phyloP scores from a whole-genome alignment of 805 yeast genomes.

The Candida glaebosa region DNA sequence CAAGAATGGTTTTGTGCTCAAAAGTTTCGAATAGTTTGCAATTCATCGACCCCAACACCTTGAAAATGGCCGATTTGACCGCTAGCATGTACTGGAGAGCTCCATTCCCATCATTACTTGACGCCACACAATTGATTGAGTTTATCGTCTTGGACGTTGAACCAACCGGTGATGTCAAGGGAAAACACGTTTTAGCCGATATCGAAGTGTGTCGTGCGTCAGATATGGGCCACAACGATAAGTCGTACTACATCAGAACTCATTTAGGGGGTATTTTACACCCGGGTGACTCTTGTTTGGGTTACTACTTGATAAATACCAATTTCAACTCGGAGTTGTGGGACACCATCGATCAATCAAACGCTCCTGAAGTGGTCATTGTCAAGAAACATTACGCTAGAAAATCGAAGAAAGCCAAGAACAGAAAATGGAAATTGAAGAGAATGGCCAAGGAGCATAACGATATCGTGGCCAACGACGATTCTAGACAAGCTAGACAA shows the following conservation, averaged over 20 bases:
- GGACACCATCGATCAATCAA: slow-evolving; percentile 61
- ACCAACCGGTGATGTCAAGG: slow-evolving; percentile 76
- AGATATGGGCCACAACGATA: slow-evolving; percentile 85
- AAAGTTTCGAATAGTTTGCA: slow-evolving; percentile 81
- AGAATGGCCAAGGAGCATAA: slow-evolving; percentile 97
- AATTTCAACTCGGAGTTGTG: slow-evolving; percentile 86
- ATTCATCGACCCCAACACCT: slow-evolving; percentile 78
- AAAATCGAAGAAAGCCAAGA: slow-evolving; percentile 68
- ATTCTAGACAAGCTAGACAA: slow-evolving; percentile 72
- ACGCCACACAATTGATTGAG: slow-evolving; percentile 72
- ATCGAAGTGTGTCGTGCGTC: slow-evolving; percentile 84
- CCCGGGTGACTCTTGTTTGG: slow-evolving; percentile 94
- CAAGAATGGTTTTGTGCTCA: slow-evolving; percentile 79
- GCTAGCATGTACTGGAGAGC: slow-evolving; percentile 75
- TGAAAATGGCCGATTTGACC: slow-evolving; percentile 72
- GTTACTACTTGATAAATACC: slow-evolving; percentile 80
- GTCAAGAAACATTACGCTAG: slow-evolving; percentile 88
- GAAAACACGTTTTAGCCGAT: slow-evolving; percentile 83
- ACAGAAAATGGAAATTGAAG: slow-evolving; percentile 87
- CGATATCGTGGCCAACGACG: slow-evolving; percentile 75
- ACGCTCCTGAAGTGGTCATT: slow-evolving; percentile 78
- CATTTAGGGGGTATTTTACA: slow-evolving; percentile 93
- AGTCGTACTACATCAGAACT: slow-evolving; percentile 77
- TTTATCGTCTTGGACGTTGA: slow-evolving; percentile 92
- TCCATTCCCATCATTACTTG: slow-evolving; percentile 76